Evolutionary conservation across 225 moss, liverwort and hornwort species (phyloP).

Genomic region (Asterella californica): DNA sequence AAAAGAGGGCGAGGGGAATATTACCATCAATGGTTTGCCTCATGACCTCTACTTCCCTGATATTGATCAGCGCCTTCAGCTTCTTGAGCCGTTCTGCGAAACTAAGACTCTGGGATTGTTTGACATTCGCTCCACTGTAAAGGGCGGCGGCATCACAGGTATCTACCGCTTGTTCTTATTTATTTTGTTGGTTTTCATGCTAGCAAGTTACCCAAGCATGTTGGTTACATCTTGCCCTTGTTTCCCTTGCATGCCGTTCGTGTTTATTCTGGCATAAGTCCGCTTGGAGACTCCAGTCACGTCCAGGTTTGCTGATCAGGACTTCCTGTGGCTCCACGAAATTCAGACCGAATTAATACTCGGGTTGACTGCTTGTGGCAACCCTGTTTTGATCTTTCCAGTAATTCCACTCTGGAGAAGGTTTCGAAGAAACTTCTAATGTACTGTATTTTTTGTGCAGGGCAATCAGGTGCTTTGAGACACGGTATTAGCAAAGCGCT

Average conservation of each 20-base stretch:
- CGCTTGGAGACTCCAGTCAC: neutral
- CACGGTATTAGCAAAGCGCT: slow-evolving; percentile 97
- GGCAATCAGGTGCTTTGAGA: slow-evolving; percentile 90
- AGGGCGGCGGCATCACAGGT: slow-evolving; percentile 96
- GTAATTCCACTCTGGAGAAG: neutral
- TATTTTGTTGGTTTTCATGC: neutral
- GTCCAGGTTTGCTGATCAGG: neutral
- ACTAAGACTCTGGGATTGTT: slow-evolving; percentile 78
- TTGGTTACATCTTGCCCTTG: neutral
- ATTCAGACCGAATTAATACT: neutral
- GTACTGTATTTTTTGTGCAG: slow-evolving; percentile 23
- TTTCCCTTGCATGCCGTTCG: neutral
- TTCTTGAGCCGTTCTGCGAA: slow-evolving; percentile 80
- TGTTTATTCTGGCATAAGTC: neutral
- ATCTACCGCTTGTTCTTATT: neutral
- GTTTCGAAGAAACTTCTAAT: neutral
- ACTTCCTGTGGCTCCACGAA: neutral
- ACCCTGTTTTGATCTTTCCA: neutral
- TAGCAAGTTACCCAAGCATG: neutral
- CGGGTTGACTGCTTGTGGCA: neutral
- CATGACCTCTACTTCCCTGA: slow-evolving; percentile 88
- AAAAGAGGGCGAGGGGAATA: slow-evolving; percentile 74
- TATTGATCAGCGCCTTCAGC: slow-evolving; percentile 79
- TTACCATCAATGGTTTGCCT: slow-evolving; percentile 70
- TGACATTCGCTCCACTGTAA: slow-evolving; percentile 86